phyloP scores from a whole-genome alignment of 2,329 filamentous ascomycete species.

The Aureobasidium mangrovei region DNA sequence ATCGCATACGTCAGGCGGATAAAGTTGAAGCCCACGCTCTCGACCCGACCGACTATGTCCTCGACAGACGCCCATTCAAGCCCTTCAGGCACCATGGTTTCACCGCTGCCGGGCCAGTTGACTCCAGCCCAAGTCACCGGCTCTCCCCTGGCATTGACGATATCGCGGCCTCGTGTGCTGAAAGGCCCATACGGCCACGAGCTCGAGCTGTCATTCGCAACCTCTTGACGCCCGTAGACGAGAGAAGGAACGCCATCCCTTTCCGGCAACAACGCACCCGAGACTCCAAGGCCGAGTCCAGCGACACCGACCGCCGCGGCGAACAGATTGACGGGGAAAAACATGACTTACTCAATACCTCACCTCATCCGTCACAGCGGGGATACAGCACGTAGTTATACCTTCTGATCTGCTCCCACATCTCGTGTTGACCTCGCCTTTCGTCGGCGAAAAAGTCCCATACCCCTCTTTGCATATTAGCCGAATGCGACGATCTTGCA shows the following conservation, averaged over 20 bases:
- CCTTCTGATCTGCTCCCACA: background rate
- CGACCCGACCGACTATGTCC: slow-evolving; percentile 47
- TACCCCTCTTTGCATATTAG: slow-evolving; percentile 11
- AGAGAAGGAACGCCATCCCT: background rate
- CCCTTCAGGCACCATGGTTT: slow-evolving; percentile 56
- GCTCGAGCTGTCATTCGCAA: background rate
- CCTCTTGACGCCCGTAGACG: background rate
- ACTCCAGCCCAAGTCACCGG: slow-evolving; percentile 41
- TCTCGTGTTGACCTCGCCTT: background rate
- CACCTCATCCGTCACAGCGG: background rate
- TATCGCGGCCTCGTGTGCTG: slow-evolving; percentile 22
- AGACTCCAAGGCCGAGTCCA: background rate
- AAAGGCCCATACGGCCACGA: slow-evolving; percentile 18
- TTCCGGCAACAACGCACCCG: background rate
- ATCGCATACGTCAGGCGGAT: slow-evolving; percentile 56
- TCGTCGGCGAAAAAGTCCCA: background rate
- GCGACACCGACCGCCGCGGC: background rate
- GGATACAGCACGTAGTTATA: background rate
- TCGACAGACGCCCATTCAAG: slow-evolving; percentile 52
- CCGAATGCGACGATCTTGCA: slow-evolving; percentile 4
- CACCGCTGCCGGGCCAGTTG: slow-evolving; percentile 54
- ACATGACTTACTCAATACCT: background rate
- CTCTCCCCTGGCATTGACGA: slow-evolving; percentile 28
- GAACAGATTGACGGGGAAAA: background rate
- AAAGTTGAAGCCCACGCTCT: slow-evolving; percentile 53